Conservation (phyloP, 768 basidiomycete species). For the Mycena venus region DNA sequence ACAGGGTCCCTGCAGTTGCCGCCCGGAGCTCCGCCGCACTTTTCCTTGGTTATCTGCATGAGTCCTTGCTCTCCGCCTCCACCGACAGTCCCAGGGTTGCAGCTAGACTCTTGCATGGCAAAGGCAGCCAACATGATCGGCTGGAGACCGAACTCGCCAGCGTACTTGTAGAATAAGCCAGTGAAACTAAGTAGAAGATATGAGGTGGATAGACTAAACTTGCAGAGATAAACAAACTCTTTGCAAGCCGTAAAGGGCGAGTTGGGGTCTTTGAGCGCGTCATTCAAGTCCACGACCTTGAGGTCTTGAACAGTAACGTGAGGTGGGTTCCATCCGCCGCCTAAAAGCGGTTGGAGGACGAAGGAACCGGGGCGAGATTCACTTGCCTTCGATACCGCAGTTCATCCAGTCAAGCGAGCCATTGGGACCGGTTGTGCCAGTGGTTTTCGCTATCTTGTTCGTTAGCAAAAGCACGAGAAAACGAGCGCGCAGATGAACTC, state of each 20-base stretch:
- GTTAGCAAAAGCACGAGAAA: not conserved
- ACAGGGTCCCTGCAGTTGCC: slow-evolving; percentile 64
- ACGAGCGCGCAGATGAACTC: slow-evolving; percentile 5
- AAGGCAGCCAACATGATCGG: slow-evolving; percentile 87
- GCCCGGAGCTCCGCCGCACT: slow-evolving; percentile 72
- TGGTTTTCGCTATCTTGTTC: slow-evolving; percentile 38
- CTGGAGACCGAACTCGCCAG: slow-evolving; percentile 63
- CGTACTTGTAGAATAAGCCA: slow-evolving; percentile 71
- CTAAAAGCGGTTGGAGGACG: not conserved
- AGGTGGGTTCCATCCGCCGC: slow-evolving; percentile 81
- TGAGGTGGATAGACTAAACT: not conserved
- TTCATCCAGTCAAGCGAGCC: slow-evolving; percentile 83
- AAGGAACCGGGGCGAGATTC: not conserved
- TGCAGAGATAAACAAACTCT: slow-evolving; percentile 35
- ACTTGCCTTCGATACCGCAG: slow-evolving; percentile 70
- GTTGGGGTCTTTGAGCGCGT: slow-evolving; percentile 61
- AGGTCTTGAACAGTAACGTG: slow-evolving; percentile 66
- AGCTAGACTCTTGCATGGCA: slow-evolving; percentile 88
- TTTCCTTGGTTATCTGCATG: slow-evolving; percentile 88
- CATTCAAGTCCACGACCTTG: slow-evolving; percentile 57
- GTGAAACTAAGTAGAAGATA: not conserved
- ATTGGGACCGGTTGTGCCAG: slow-evolving; percentile 71
- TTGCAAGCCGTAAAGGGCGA: slow-evolving; percentile 74
- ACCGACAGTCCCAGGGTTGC: slow-evolving; percentile 76
- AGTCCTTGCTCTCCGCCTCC: slow-evolving; percentile 87